Conservation (phyloP, 352 stramenopile genomes). For the Phytopythium oedochilum region DNA sequence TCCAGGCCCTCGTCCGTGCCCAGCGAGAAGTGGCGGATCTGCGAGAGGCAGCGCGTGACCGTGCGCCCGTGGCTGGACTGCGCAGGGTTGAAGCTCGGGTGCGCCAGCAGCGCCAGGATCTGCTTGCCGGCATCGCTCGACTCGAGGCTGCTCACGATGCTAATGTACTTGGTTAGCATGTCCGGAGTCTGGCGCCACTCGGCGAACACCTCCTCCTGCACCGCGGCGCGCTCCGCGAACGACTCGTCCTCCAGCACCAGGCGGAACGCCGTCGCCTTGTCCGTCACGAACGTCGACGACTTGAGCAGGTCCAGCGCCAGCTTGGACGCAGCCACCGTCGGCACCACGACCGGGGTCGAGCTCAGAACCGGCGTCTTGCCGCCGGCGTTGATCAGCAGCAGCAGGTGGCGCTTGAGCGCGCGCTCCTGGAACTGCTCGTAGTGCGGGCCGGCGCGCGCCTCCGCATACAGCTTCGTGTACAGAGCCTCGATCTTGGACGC, state of each 20-base stretch:
- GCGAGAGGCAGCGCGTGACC: conserved; percentile 49
- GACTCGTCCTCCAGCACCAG: conserved; percentile 57
- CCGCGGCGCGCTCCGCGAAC: conserved; percentile 47
- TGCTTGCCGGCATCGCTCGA: conserved; percentile 65
- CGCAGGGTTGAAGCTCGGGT: conserved; percentile 69
- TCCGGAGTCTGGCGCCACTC: conserved; percentile 70
- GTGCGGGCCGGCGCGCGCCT: conserved; percentile 42
- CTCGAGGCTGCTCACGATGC: conserved; percentile 60
- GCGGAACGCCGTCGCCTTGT: conserved; percentile 59
- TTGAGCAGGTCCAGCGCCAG: conserved; percentile 56
- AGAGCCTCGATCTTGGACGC: conserved; percentile 48
- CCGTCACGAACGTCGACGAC: conserved; percentile 63
- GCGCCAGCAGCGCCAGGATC: conserved; percentile 55
- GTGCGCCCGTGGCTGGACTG: conserved; percentile 73
- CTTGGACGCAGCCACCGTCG: conserved; percentile 36
- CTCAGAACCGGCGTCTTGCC: conserved; percentile 39
- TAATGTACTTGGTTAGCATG: conserved; percentile 80
- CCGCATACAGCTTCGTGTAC: conserved; percentile 45
- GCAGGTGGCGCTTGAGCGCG: conserved; percentile 56
- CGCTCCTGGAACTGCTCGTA: conserved; percentile 74
- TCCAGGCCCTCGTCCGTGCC: conserved; percentile 72
- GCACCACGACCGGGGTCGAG: conserved; percentile 31
- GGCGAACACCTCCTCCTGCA: conserved; percentile 66
- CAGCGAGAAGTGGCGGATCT: conserved; percentile 73
- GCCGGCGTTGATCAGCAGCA: conserved; percentile 59